Base-by-base conservation (phyloP, 306 rosid genomes). In the Dryas alaskensis region DNA sequence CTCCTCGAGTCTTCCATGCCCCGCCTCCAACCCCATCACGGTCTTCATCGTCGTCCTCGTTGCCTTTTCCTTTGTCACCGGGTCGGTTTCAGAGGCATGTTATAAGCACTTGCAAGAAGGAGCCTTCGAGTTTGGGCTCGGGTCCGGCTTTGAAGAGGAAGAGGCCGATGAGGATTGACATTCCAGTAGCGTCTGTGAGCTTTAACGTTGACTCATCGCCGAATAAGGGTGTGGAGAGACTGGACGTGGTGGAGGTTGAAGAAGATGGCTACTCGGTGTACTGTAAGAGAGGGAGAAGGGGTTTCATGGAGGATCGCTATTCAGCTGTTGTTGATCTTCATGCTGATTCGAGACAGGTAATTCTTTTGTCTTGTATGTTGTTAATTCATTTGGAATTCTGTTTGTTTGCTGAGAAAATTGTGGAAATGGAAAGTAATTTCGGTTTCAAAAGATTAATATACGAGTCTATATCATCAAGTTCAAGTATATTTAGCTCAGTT, bases 231-330 rank as follows among this genome's bases (percentile, higher is more conserved):
- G 68, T 10, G 60, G 82, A 77, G 69, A 78, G 73, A 52, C 65
- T 67, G 39, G 86, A 86, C 16, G 65, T 52, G 17, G 65, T 86
- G 65, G 90, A 86, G 77, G 87, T 74, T 40, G 90, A 83, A 54
- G 86, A 44, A 10, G 84, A 81, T 22, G 87, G 75, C 3, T 86
- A 81, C 39, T 84, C 90, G 25, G 84, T 86, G 49, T 83, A 73
- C 61, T 86, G 87, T 65, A 86, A 86, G 67, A 66, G 86, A 76
- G 90, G 90, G n/a, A 83, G 76, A 42, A 62, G 87, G 31, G 81
- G 82, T 25, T 45, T 16, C 0, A 81, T 83, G 76, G 86, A 86
- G 86, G 86, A 86, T 73, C 86, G 90, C 3, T 86, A 83, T 79
- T 81, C 90, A 0, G 90, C 84, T 1, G 59, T 64, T 4, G 82